Conservation (phyloP, 371 early-diverging fungal genomes). For the Chytridiales sp. region DNA sequence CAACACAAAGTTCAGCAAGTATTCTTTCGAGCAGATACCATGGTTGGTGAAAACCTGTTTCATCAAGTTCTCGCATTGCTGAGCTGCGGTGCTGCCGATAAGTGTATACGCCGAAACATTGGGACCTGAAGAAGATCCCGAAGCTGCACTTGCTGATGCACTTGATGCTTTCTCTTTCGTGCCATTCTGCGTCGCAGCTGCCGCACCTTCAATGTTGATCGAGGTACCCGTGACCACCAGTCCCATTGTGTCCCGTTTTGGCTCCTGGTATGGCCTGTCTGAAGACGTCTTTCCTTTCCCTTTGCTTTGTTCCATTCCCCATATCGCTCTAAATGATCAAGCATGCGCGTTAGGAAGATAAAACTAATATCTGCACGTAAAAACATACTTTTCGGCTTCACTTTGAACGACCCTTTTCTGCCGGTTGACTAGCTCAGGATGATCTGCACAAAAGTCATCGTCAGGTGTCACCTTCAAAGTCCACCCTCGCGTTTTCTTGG, state of each 20-base stretch:
- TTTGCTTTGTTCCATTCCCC: too few relatives aligned
- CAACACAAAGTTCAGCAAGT: slow-evolving; percentile 5
- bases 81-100: slow-evolving; percentile 13
- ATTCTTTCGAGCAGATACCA: slow-evolving; percentile 25
- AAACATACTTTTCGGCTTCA: slow-evolving; percentile 20
- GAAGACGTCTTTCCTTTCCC: too few relatives aligned
- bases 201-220: too few relatives aligned
- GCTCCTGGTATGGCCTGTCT: too few relatives aligned
- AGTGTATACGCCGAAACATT: neutral
- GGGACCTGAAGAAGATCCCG: neutral
- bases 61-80: slow-evolving; percentile 26
- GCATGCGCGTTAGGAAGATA: too few relatives aligned
- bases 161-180: slow-evolving; percentile 1
- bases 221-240: too few relatives aligned
- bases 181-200: slow-evolving; percentile 1
- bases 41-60: slow-evolving; percentile 15
- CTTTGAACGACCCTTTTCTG: slow-evolving; percentile 16
- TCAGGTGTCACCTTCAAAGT: slow-evolving; percentile 33
- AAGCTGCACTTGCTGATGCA: neutral
- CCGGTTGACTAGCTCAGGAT: slow-evolving; percentile 23
- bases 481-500: slow-evolving; percentile 22
- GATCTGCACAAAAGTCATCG: slow-evolving; percentile 30
- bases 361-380: slow-evolving; percentile 8
- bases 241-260: too few relatives aligned
- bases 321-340: too few relatives aligned